Conservation (phyloP, 2,329 filamentous ascomycete genomes). For the Fusarium bactridioides region DNA sequence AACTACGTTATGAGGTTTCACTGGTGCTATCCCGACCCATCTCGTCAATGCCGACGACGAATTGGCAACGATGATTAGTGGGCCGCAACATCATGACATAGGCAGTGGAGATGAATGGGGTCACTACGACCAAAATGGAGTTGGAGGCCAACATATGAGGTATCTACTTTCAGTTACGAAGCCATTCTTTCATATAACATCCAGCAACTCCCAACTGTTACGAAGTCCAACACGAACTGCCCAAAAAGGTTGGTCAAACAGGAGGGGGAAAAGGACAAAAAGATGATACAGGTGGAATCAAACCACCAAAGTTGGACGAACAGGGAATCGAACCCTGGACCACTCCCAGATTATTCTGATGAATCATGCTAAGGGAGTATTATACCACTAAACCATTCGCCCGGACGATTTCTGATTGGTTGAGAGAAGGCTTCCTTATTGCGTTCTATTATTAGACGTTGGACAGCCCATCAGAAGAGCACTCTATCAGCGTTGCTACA, state of each 20-base stretch:
- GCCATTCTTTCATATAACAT: neutral
- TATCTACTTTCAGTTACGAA: neutral
- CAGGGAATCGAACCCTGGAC: constrained; percentile 7
- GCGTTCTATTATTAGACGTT: accelerated
- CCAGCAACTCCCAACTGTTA: neutral
- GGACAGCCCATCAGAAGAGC: accelerated
- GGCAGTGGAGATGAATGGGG: neutral
- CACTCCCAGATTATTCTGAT: neutral
- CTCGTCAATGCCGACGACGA: neutral
- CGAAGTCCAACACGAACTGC: neutral
- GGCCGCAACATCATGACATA: neutral
- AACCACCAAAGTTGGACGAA: neutral
- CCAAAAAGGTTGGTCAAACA: accelerated
- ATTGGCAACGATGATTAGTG: neutral
- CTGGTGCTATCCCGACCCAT: neutral
- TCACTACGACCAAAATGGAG: neutral
- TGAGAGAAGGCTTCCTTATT: accelerated
- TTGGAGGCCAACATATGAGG: neutral
- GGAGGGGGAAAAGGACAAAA: neutral
- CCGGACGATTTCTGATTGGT: constrained; percentile 1
- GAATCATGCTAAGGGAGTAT: constrained; percentile 13
- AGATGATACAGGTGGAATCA: neutral
- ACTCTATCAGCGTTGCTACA: neutral
- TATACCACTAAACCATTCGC: constrained; percentile 17
- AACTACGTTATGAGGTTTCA: neutral